Evolutionary conservation across 768 basidiomycete genomes (phyloP).

Genomic region (Tremella mesenterica): DNA sequence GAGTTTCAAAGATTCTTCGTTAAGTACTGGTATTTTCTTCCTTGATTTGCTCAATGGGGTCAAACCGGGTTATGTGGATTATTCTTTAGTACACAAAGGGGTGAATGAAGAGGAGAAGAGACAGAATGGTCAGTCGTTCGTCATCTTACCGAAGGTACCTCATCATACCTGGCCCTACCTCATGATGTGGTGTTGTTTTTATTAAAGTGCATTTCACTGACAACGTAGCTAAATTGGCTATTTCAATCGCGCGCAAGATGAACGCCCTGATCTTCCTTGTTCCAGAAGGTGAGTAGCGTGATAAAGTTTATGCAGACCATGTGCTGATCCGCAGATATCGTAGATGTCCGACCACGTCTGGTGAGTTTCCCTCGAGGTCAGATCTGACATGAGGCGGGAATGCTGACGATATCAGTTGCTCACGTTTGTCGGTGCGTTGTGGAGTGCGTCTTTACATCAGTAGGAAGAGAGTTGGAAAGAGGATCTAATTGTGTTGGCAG

Average conservation of each 20-base stretch:
- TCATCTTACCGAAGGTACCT: too few relatives aligned
- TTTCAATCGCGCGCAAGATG: slow-evolving; percentile 98
- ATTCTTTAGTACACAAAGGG: slow-evolving; percentile 55
- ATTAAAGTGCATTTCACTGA: not conserved
- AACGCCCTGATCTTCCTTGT: slow-evolving; percentile 92
- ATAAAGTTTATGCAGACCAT: not conserved
- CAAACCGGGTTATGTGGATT: slow-evolving; percentile 91
- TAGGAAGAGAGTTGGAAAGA: slow-evolving; percentile 7
- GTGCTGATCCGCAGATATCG: slow-evolving; percentile 51
- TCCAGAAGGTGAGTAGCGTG: slow-evolving; percentile 56
- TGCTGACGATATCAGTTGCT: slow-evolving; percentile 51
- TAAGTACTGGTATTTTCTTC: slow-evolving; percentile 86
- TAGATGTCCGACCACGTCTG: slow-evolving; percentile 81
- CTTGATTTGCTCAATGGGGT: slow-evolving; percentile 84
- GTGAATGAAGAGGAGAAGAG: slow-evolving; percentile 76
- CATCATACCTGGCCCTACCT: too few relatives aligned
- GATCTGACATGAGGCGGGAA: too few relatives aligned
- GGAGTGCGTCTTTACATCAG: slow-evolving; percentile 35
- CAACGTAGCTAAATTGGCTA: slow-evolving; percentile 77
- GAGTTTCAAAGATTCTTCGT: slow-evolving; percentile 86
- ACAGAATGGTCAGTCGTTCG: slow-evolving; percentile 65
- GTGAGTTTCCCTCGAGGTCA: slow-evolving; percentile 49
- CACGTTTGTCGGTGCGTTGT: slow-evolving; percentile 69
- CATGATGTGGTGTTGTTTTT: not conserved
- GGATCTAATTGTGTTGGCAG: too few relatives aligned